phyloP scores from a whole-genome alignment of 352 stramenopile genomes.

The Pythium myriotylum region DNA sequence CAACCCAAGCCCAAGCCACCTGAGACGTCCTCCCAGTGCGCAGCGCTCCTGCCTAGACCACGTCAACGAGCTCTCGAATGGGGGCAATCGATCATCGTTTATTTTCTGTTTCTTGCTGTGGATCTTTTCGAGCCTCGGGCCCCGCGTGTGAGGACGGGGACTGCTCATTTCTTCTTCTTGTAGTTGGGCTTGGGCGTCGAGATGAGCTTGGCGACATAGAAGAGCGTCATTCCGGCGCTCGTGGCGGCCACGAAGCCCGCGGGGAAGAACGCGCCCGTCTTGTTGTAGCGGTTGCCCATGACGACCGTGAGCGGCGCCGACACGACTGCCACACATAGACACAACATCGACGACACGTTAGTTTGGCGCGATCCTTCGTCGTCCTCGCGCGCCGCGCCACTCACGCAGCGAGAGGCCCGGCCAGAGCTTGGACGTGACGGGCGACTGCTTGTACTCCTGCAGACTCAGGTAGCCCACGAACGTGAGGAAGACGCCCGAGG shows the following conservation, averaged over 20 bases:
- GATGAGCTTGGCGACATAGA: slow-evolving; percentile 78
- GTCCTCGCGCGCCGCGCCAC: background rate
- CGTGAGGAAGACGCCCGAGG: slow-evolving; percentile 70
- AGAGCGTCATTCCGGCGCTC: slow-evolving; percentile 77
- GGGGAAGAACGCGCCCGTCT: slow-evolving; percentile 75
- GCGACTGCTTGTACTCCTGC: slow-evolving; percentile 82
- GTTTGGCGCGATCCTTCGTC: too few relatives aligned
- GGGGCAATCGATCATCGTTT: too few relatives aligned
- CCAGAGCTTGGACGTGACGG: slow-evolving; percentile 82
- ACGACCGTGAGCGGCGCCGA: slow-evolving; percentile 70
- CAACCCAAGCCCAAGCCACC: too few relatives aligned
- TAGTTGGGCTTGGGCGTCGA: slow-evolving; percentile 72
- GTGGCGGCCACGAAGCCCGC: slow-evolving; percentile 60
- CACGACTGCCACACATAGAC: slow-evolving; percentile 31
- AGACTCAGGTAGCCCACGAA: slow-evolving; percentile 86
- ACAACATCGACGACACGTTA: too few relatives aligned
- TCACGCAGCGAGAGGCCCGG: slow-evolving; percentile 56
- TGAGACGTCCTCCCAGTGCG: too few relatives aligned
- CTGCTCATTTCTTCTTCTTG: slow-evolving; percentile 71
- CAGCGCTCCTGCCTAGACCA: too few relatives aligned
- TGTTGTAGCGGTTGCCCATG: slow-evolving; percentile 78
- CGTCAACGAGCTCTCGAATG: too few relatives aligned
- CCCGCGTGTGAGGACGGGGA: too few relatives aligned
- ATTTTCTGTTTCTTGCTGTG: too few relatives aligned
- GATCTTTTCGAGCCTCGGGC: too few relatives aligned